A percentile compares a stretch with the other conserved stretches of the same genome.
phyloP scores from a whole-genome alignment of 176 grass and related monocot species.

The Pharus latifolius region DNA sequence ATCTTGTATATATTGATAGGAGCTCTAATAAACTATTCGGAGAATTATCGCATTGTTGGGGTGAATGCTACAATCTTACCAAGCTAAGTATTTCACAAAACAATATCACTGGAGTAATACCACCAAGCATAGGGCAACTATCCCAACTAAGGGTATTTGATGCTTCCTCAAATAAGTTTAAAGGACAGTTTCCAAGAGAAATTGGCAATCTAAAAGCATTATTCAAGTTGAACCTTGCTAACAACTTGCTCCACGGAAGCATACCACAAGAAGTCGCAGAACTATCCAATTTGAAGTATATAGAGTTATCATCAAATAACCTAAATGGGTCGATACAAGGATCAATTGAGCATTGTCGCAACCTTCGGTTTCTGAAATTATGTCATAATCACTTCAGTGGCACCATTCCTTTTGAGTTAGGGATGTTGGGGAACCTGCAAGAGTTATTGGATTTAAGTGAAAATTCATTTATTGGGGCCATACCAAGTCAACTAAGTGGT shows the following conservation, averaged over 20 bases:
- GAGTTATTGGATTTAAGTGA: neutral
- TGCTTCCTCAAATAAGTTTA: neutral
- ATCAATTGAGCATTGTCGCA: neutral
- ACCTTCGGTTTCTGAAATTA: neutral
- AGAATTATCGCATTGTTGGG: neutral
- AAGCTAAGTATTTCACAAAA: neutral
- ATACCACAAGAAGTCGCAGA: neutral
- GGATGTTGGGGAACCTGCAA: neutral
- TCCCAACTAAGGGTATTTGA: neutral
- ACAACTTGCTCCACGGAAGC: neutral
- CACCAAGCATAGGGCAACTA: neutral
- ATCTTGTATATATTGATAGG: neutral
- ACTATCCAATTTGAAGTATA: neutral
- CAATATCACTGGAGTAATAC: neutral
- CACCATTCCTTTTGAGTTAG: neutral
- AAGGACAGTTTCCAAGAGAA: neutral
- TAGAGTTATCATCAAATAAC: neutral
- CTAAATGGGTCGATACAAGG: too few relatives aligned
- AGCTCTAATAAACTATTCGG: neutral
- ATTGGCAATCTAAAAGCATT: neutral
- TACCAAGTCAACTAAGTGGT: neutral
- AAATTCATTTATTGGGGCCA: neutral
- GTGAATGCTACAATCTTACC: neutral
- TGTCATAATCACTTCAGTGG: neutral
- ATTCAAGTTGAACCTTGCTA: neutral